phyloP scores from a whole-genome alignment of 192 early-diverging fungal species.

The Gorgonomyces haynaldii region DNA sequence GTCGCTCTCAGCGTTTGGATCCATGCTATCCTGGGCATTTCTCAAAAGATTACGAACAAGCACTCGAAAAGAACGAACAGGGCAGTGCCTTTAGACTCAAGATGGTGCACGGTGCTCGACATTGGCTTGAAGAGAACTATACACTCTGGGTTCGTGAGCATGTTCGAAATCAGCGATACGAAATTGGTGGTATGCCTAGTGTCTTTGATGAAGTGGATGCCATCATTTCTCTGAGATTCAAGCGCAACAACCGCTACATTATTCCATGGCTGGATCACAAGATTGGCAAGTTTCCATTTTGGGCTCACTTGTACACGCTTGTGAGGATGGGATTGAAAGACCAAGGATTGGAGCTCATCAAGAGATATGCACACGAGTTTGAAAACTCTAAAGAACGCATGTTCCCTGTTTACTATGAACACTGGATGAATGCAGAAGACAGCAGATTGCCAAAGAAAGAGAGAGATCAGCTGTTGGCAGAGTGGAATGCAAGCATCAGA shows the following conservation, averaged over 20 bases:
- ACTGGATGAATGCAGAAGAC: slow-evolving; percentile 37
- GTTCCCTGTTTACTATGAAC: slow-evolving; percentile 61
- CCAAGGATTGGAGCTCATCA: slow-evolving; percentile 57
- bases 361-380: slow-evolving; percentile 42
- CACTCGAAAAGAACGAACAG: neutral
- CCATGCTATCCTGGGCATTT: slow-evolving; percentile 9
- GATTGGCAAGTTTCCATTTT: slow-evolving; percentile 47
- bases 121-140: slow-evolving; percentile 26
- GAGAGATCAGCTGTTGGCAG: slow-evolving; percentile 46
- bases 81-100: slow-evolving; percentile 10
- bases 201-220: slow-evolving; percentile 57
- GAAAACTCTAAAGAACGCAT: slow-evolving; percentile 43
- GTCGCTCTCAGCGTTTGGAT: neutral
- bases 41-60: slow-evolving; percentile 7
- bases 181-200: slow-evolving; percentile 73
- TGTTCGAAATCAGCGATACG: slow-evolving; percentile 21
- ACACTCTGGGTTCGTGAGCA: slow-evolving; percentile 4
- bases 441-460: slow-evolving; percentile 30
- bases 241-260: slow-evolving; percentile 15
- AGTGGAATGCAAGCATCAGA: slow-evolving; percentile 38
- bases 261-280: slow-evolving; percentile 18
- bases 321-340: slow-evolving; percentile 61
- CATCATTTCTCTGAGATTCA: slow-evolving; percentile 59
- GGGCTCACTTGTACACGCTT: slow-evolving; percentile 78
- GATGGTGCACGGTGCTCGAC: slow-evolving; percentile 14